A percentile compares a stretch with the other conserved stretches of the same genome.
Evolutionary conservation across 2,329 filamentous ascomycete genomes (phyloP).

Genomic region (Aspergillus hiratsukae): DNA sequence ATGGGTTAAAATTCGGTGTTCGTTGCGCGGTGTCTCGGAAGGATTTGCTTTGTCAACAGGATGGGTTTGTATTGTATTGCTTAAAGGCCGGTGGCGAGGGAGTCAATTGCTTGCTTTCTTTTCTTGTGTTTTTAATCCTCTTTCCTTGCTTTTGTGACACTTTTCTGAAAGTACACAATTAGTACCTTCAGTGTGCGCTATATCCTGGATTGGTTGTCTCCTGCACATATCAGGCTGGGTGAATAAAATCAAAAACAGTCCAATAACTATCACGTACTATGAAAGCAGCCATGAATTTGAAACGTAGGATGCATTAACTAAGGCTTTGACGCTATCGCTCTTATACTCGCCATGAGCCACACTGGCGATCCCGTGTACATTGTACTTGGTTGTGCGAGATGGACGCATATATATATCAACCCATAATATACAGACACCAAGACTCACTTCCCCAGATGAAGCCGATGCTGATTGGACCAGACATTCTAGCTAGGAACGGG

Average conservation of each 20-base stretch:
- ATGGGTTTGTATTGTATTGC: slow-evolving; percentile 26
- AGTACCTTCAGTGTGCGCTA: background rate
- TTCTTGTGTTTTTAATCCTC: slow-evolving; percentile 6
- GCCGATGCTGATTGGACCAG: background rate
- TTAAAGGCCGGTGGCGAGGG: slow-evolving; percentile 25
- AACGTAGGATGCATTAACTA: background rate
- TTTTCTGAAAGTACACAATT: background rate
- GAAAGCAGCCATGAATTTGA: background rate
- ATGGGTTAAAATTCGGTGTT: slow-evolving; percentile 18
- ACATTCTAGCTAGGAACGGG: background rate
- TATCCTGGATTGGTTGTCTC: background rate
- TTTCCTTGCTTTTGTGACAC: slow-evolving; percentile 36
- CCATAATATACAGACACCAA: background rate
- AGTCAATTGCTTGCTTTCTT: slow-evolving; percentile 8
- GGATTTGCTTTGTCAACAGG: slow-evolving; percentile 12
- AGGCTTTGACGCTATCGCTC: background rate
- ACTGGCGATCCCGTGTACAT: background rate
- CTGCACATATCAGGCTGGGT: background rate
- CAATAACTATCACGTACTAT: background rate
- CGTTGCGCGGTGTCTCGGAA: slow-evolving; percentile 23
- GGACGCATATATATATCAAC: background rate
- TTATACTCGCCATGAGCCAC: background rate
- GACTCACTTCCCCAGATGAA: background rate
- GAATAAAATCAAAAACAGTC: background rate
- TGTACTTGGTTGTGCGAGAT: background rate